These are phyloP conservation scores for Barnettozyma siamensis DNA, from an alignment of 805 yeast species.

Conservation along the genomic window DNA sequence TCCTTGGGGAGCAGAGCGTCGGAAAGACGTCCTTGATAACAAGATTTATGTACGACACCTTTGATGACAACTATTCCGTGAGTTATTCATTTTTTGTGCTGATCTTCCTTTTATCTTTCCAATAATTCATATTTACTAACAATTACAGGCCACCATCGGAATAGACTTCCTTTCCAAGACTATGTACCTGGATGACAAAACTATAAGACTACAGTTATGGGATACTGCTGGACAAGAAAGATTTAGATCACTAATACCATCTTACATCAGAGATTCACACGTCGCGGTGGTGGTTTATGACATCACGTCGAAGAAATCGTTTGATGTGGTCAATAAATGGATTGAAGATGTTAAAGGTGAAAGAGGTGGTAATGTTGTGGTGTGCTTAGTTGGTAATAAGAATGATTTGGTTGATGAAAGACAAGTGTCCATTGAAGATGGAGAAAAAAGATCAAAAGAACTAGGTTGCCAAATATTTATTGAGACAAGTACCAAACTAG, in stretches of 20 bases:
- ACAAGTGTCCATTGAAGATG: slow-evolving; percentile 79
- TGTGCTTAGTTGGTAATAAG: slow-evolving; percentile 91
- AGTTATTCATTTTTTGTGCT: slow-evolving; percentile 10
- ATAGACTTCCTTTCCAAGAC: slow-evolving; percentile 93
- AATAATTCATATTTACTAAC: slow-evolving; percentile 16
- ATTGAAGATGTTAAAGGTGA: slow-evolving; percentile 91
- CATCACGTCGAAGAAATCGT: slow-evolving; percentile 79
- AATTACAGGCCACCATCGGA: slow-evolving; percentile 78
- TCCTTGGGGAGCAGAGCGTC: slow-evolving; percentile 84
- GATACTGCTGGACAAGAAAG: slow-evolving; percentile 98
- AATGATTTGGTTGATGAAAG: slow-evolving; percentile 75
- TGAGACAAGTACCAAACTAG: slow-evolving; percentile 93
- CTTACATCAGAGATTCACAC: slow-evolving; percentile 91
- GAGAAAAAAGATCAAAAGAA: slow-evolving; percentile 66
- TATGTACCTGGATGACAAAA: slow-evolving; percentile 93
- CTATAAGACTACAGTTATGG: slow-evolving; percentile 93
- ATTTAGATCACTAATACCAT: slow-evolving; percentile 89
- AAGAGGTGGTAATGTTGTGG: slow-evolving; percentile 83
- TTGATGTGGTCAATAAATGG: slow-evolving; percentile 85
- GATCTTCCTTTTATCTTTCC: not conserved
- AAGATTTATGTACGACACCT: slow-evolving; percentile 96
- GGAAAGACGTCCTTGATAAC: slow-evolving; percentile 96
- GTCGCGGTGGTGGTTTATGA: slow-evolving; percentile 98
- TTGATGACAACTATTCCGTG: slow-evolving; percentile 84
- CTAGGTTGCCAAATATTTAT: slow-evolving; percentile 75